These are phyloP conservation scores for Fusarium acutatum DNA, from an alignment of 2,329 filamentous ascomycete species.

Conservation along the genomic window DNA sequence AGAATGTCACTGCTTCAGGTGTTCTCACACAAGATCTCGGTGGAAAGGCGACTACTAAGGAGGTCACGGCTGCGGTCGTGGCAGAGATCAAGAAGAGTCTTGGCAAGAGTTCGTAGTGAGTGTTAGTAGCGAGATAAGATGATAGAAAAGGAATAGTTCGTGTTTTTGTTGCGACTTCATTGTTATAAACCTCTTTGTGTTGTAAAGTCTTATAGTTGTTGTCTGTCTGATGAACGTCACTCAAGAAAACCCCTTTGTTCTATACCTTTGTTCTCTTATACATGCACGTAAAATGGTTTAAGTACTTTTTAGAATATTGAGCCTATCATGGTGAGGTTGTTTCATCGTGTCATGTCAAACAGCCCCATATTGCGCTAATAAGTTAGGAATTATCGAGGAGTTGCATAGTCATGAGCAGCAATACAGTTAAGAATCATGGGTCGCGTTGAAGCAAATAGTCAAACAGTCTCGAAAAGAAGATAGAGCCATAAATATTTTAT, in stretches of 20 bases:
- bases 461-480: not conserved
- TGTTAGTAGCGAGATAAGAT: not conserved
- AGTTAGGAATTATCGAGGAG: too few relatives aligned
- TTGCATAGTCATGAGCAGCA: not conserved
- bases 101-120: conserved; percentile 1
- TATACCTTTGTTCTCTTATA: not conserved
- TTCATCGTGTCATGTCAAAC: not conserved
- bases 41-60: conserved; percentile 51
- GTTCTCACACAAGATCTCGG: conserved; percentile 64
- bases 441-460: too few relatives aligned
- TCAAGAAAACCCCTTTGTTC: not conserved
- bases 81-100: conserved; percentile 33
- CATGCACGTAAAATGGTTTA: rapidly evolving
- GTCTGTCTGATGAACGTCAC: not conserved
- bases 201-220: too few relatives aligned
- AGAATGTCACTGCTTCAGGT: conserved; percentile 60
- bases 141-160: not conserved
- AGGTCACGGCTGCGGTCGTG: conserved; percentile 48
- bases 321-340: rapidly evolving
- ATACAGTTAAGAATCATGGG: not conserved
- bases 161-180: not conserved
- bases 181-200: not conserved
- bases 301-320: rapidly evolving
- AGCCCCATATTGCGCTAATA: not conserved
- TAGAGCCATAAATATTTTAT: too few relatives aligned